Conservation (phyloP, 768 basidiomycete genomes). For the Leucosporidium creatinivorum region DNA sequence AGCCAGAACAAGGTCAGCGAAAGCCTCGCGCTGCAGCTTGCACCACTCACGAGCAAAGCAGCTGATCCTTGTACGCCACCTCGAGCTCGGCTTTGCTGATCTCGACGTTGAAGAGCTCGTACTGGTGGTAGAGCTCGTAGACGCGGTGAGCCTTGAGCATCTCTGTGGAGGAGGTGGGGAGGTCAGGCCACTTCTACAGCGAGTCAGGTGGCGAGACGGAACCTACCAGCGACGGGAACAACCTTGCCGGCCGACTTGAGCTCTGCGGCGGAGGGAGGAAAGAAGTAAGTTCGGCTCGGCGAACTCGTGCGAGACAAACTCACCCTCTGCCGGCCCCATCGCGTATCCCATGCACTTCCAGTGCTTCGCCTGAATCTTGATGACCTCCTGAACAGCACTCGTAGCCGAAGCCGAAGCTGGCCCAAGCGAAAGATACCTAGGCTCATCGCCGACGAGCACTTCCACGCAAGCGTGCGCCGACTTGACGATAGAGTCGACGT, state of each 20-base stretch:
- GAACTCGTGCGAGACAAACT: conserved; percentile 2
- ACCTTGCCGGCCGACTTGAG: conserved; percentile 26
- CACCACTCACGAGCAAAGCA: conserved; percentile 74
- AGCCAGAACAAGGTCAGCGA: conserved; percentile 7
- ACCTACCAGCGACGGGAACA: conserved; percentile 31
- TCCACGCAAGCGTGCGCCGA: conserved; percentile 81
- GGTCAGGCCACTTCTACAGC: not conserved
- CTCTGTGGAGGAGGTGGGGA: conserved; percentile 4
- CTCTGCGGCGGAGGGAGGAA: conserved; percentile 5
- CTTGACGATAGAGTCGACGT: conserved; percentile 74
- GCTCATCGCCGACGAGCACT: conserved; percentile 82
- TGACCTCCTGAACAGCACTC: conserved; percentile 83
- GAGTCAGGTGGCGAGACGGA: not conserved
- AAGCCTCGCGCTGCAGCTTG: not conserved
- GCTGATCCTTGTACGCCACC: conserved; percentile 66
- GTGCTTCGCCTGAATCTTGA: conserved; percentile 75
- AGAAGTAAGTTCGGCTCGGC: not conserved
- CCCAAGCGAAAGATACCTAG: conserved; percentile 61
- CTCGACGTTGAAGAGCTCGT: conserved; percentile 53
- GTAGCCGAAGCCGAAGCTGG: conserved; percentile 71
- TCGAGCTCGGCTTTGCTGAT: conserved; percentile 50
- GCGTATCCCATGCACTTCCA: conserved; percentile 83
- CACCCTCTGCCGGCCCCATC: conserved; percentile 75
- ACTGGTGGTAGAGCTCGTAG: conserved; percentile 65
- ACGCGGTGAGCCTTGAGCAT: conserved; percentile 77